Conservation (phyloP, 202 grass and related monocot species). For the Digitaria exilis region DNA sequence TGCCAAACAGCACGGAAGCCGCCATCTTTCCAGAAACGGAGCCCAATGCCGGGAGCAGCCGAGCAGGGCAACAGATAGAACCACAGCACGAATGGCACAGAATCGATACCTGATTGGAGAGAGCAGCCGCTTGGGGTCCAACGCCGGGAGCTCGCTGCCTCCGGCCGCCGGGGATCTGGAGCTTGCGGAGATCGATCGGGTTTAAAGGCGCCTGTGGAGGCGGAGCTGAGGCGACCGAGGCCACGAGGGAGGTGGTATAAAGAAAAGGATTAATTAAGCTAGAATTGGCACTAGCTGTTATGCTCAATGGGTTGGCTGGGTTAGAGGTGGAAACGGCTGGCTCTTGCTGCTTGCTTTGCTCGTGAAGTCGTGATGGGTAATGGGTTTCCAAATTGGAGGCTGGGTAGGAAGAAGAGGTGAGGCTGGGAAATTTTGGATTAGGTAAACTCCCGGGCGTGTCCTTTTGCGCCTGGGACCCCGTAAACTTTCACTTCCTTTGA, state of each 20-base stretch:
- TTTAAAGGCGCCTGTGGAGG: conserved; percentile 39
- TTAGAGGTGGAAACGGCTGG: not conserved
- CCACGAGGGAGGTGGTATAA: conserved; percentile 28
- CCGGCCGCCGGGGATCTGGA: conserved; percentile 39
- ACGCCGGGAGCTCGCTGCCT: conserved; percentile 13
- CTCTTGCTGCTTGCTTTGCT: not conserved
- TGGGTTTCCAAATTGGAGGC: conserved; percentile 23
- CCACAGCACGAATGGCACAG: not conserved
- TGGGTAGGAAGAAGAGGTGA: not conserved
- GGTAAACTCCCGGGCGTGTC: not conserved
- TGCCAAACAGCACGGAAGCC: not conserved
- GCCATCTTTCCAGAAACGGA: not conserved
- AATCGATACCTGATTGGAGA: not conserved
- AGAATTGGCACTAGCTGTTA: conserved; percentile 1
- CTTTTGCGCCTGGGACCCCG: conserved; percentile 17
- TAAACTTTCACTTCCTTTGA: not conserved
- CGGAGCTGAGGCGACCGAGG: not conserved
- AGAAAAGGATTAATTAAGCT: conserved; percentile 46
- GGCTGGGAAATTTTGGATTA: not conserved
- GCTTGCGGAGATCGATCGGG: conserved; percentile 31
- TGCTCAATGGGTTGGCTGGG: not conserved
- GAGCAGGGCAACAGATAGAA: not conserved
- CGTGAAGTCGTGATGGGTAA: not conserved
- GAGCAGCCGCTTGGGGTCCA: not conserved
- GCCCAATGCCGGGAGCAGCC: conserved; percentile 34